Evolutionary conservation across 1,284 basidiomycete genomes (phyloP).

Genomic region (Sparassis latifolia): DNA sequence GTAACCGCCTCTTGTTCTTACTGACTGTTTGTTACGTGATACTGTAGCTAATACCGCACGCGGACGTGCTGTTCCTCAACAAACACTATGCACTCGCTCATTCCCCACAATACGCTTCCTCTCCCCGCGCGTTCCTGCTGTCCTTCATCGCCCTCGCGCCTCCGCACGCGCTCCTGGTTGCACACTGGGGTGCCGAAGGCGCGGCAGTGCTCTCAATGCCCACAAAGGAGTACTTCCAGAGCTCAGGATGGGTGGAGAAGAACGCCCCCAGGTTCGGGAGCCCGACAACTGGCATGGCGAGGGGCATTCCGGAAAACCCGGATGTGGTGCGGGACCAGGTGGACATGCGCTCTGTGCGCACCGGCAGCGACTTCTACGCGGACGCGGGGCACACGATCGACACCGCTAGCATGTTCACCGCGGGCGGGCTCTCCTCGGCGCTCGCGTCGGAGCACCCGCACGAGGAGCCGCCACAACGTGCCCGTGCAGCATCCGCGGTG

Average conservation of each 20-base stretch:
- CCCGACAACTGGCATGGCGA: constrained; percentile 1
- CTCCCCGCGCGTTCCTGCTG: constrained; percentile 69
- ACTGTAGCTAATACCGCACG: constrained; percentile 65
- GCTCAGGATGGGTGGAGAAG: constrained; percentile 59
- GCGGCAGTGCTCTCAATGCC: constrained; percentile 76
- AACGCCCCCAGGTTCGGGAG: constrained; percentile 2
- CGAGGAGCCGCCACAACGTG: constrained; percentile 3
- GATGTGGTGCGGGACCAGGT: constrained; percentile 10
- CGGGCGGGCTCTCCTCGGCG: constrained; percentile 21
- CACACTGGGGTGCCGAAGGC: constrained; percentile 69
- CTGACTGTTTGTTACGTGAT: too few relatives aligned
- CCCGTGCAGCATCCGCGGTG: constrained; percentile 8
- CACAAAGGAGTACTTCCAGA: constrained; percentile 77
- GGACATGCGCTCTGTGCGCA: constrained; percentile 50
- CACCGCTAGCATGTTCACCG: constrained; percentile 51
- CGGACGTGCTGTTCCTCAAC: constrained; percentile 71
- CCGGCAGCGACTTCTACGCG: constrained; percentile 72
- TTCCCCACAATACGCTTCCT: constrained; percentile 49
- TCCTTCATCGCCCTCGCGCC: constrained; percentile 60
- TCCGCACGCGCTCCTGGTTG: constrained; percentile 70
- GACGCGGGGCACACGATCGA: constrained; percentile 49
- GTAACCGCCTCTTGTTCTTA: constrained; percentile 1
- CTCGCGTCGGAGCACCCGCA: neutral
- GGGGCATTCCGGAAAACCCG: constrained; percentile 5
- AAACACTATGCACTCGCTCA: constrained; percentile 58